Base-by-base conservation (phyloP, 768 basidiomycete genomes). In the Dentipellis fragilis region DNA sequence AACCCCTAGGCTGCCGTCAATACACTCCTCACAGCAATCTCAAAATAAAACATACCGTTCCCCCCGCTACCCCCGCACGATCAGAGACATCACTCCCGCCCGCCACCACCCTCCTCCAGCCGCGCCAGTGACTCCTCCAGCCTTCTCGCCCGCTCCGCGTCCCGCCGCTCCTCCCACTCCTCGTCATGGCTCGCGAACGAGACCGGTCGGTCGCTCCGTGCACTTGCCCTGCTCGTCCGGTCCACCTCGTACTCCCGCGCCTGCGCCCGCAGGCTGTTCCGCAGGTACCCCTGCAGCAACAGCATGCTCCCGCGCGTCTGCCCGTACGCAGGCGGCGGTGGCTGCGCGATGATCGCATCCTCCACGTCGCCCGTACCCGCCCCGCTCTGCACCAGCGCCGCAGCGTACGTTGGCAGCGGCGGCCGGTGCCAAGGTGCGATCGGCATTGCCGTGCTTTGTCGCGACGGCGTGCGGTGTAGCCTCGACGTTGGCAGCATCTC, bases 291-390 rank as follows among this genome's bases (percentile, higher is more conserved):
- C 0, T 76, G 63, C 17, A 86, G 71, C 46, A 87, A 63, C 46
- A 87, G 72, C 17, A 75, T 84, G 68, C 83, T 85, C 37, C 84
- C 85, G 49, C 85, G 76, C 17, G 83, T 85, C 61, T 85, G 76
- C 21, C 87, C 86, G 65, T 88, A 88, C n/a, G 84, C 83, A 10
- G 87, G 87, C 7, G 87, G 87, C 1, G 87, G 85, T 4, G 81
- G 75, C 17, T 73, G 75, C 3, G 84, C 85, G 56, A 87, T 88
- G 38, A 77, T 65, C 63, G 80, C 72, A 65, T 87, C 85, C 61
- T 88, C 87, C 23, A 85, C 85, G 66, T 88, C 86, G 42, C 85
- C 86, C 4, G 87, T 87, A 37, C 83, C 84, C 12, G 72, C 75
- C 12, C 85, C 85, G 65, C 79, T 81, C 59, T 84, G 77, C 8